A percentile compares a stretch with the other conserved stretches of the same genome.
phyloP scores from a whole-genome alignment of 2,329 filamentous ascomycete genomes.

The Monilinia vaccinii-corymbosi region DNA sequence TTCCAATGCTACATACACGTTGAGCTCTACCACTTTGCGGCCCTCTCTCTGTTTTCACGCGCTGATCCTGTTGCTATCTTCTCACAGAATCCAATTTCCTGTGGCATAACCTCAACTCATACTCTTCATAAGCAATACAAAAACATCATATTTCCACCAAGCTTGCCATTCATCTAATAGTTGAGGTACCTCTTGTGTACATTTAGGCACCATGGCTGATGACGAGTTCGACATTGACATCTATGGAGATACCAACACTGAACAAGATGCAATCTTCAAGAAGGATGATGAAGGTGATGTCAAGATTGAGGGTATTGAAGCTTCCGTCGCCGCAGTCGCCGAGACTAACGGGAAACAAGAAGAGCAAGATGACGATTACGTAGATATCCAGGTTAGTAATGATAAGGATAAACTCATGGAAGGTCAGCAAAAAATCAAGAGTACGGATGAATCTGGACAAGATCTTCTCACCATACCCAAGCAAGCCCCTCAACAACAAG shows the following conservation, averaged over 20 bases:
- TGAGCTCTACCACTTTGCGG: slow-evolving; percentile 8
- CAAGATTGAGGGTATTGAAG: slow-evolving; percentile 30
- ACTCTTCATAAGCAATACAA: slow-evolving; percentile 21
- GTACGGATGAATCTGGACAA: slow-evolving; percentile 32
- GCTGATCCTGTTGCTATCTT: slow-evolving; percentile 27
- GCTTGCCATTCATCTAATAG: neutral
- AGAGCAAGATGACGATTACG: slow-evolving; percentile 34
- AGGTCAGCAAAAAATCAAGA: slow-evolving; percentile 35
- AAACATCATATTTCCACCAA: slow-evolving; percentile 16
- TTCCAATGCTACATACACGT: slow-evolving; percentile 14
- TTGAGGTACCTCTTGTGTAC: slow-evolving; percentile 8
- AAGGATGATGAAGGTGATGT: slow-evolving; percentile 31
- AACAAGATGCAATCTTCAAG: slow-evolving; percentile 33
- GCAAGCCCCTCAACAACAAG: slow-evolving; percentile 39
- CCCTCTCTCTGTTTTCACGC: slow-evolving; percentile 22
- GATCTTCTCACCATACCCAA: slow-evolving; percentile 30
- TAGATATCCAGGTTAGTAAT: slow-evolving; percentile 35
- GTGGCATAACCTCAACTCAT: slow-evolving; percentile 21
- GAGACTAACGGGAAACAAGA: slow-evolving; percentile 24
- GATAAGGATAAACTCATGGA: slow-evolving; percentile 25
- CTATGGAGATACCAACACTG: slow-evolving; percentile 50
- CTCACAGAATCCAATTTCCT: slow-evolving; percentile 25
- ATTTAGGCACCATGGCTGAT: slow-evolving; percentile 46
- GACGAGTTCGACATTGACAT: slow-evolving; percentile 67
- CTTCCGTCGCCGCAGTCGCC: slow-evolving; percentile 16